phyloP scores from a whole-genome alignment of 2,329 filamentous ascomycete species.

The Epichloe sp. region DNA sequence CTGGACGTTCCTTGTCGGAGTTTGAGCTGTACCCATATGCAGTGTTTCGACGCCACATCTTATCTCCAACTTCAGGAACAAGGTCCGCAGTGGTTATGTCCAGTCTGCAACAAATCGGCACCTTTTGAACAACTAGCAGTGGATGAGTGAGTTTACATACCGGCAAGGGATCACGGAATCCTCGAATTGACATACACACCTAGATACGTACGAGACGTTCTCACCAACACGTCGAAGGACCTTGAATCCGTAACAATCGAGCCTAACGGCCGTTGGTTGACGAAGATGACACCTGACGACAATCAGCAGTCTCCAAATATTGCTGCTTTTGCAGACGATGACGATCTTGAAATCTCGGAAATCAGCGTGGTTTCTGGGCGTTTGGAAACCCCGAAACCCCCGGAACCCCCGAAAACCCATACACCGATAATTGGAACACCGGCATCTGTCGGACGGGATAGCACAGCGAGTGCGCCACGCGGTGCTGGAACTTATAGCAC shows the following conservation, averaged over 20 bases:
- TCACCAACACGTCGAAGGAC: slow-evolving; percentile 55
- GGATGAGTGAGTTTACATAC: slow-evolving; percentile 53
- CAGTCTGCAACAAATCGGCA: slow-evolving; percentile 75
- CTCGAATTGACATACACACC: not conserved
- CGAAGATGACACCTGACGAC: slow-evolving; percentile 23
- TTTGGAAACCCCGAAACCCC: slow-evolving; percentile 21
- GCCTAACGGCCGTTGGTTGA: slow-evolving; percentile 66
- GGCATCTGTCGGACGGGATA: slow-evolving; percentile 22
- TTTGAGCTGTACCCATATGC: slow-evolving; percentile 69
- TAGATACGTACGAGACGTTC: slow-evolving; percentile 78
- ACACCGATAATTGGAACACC: slow-evolving; percentile 25
- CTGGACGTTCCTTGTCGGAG: slow-evolving; percentile 72
- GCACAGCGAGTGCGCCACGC: slow-evolving; percentile 23
- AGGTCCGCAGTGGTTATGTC: slow-evolving; percentile 92
- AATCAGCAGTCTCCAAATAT: slow-evolving; percentile 15
- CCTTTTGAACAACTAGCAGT: slow-evolving; percentile 73
- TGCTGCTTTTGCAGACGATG: slow-evolving; percentile 27
- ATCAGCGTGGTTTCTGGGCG: slow-evolving; percentile 23
- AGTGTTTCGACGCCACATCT: slow-evolving; percentile 87
- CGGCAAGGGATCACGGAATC: not conserved
- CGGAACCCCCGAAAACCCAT: slow-evolving; percentile 14
- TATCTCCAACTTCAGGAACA: slow-evolving; percentile 93
- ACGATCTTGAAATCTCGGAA: slow-evolving; percentile 37
- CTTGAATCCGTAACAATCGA: slow-evolving; percentile 84
- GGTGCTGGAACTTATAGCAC: slow-evolving; percentile 22